Evolutionary conservation across 345 rosid genomes (phyloP).

Genomic region (Clausena lansium): DNA sequence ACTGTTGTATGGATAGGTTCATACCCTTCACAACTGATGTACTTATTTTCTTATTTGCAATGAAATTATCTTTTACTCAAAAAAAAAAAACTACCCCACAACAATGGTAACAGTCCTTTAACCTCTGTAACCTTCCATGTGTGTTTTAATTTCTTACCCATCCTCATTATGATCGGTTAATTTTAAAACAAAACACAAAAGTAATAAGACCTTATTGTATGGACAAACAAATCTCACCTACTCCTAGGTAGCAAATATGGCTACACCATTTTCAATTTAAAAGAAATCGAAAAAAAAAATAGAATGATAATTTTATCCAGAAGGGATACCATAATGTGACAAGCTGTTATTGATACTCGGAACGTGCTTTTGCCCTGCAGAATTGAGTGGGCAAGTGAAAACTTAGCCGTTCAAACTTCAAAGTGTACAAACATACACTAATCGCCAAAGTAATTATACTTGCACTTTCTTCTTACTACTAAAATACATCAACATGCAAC

Average conservation of each 20-base stretch:
- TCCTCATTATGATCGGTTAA: not conserved
- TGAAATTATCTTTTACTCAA: too few species aligned
- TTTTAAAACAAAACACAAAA: not conserved
- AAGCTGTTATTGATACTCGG: not conserved
- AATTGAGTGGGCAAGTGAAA: not conserved
- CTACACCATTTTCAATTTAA: too few species aligned
- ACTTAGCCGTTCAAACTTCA: not conserved
- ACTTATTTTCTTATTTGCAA: too few species aligned
- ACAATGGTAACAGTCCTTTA: too few species aligned
- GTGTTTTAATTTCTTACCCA: not conserved
- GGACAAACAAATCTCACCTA: not conserved
- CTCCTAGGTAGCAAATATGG: too few species aligned
- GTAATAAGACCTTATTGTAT: not conserved
- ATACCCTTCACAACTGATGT: too few species aligned
- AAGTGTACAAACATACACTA: not conserved
- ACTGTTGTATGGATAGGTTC: too few species aligned
- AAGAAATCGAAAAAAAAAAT: too few species aligned
- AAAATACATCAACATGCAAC: not conserved
- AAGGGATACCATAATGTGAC: not conserved
- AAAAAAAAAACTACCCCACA: too few species aligned
- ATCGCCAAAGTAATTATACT: not conserved
- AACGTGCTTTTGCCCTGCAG: not conserved
- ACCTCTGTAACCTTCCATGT: too few species aligned
- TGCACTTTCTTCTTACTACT: not conserved
- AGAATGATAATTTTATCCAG: too few species aligned